Percentiles rank a stretch among this genome's conserved stretches.
Conservation (phyloP, 2,329 filamentous ascomycete genomes). For the Alternaria angustiovoidea region DNA sequence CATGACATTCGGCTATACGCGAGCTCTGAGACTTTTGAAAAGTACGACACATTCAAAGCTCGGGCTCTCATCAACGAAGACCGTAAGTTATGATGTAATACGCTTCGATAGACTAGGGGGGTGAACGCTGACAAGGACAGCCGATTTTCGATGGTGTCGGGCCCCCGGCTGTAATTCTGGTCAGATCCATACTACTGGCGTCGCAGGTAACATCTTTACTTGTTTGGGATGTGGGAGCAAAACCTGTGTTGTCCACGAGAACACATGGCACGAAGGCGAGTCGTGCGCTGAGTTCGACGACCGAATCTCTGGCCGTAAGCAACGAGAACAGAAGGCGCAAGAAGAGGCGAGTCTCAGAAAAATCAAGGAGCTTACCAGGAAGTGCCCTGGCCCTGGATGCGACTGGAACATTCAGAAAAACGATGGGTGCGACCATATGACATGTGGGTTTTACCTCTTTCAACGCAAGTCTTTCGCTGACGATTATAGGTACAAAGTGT, state of each 20-base stretch:
- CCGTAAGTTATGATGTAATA: constrained; percentile 15
- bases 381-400: constrained; percentile 49
- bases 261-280: constrained; percentile 52
- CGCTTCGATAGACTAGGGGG: background rate
- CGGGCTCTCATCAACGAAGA: constrained; percentile 55
- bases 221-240: constrained; percentile 49
- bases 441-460: constrained; percentile 30
- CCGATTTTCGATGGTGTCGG: constrained; percentile 65
- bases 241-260: constrained; percentile 48
- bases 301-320: constrained; percentile 35
- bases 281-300: constrained; percentile 53
- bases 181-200: constrained; percentile 61
- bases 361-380: constrained; percentile 47
- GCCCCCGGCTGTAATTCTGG: constrained; percentile 56
- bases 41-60: constrained; percentile 54
- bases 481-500: constrained; percentile 43
- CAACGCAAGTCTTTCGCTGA: constrained; percentile 7
- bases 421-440: constrained; percentile 55
- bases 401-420: constrained; percentile 53
- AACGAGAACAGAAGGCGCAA: constrained; percentile 34
- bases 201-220: constrained; percentile 56
- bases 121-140: constrained; percentile 4
- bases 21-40: constrained; percentile 23
- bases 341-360: constrained; percentile 37
- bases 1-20: constrained; percentile 53